These are phyloP conservation scores for Volvox carteri DNA, from an alignment of 163 green algal species.

Conservation along the genomic window DNA sequence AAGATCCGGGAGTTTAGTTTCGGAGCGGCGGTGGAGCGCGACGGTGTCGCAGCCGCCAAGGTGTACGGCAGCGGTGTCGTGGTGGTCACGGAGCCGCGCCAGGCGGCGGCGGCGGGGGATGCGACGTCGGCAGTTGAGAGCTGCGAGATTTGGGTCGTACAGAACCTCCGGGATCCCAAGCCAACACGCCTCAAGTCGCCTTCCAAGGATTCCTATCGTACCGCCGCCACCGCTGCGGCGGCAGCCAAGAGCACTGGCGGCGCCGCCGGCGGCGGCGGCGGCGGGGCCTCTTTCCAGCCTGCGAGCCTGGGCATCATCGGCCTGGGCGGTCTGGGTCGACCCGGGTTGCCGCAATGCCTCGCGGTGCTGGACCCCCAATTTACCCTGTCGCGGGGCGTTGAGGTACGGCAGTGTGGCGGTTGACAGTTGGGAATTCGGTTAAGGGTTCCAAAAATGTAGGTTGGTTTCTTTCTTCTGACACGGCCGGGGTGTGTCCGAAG, in stretches of 20 bases:
- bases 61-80: constrained; percentile 80
- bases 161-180: constrained; percentile 54
- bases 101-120: not conserved
- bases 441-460: too few species aligned
- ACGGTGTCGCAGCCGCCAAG: constrained; percentile 73
- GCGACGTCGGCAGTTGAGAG: not conserved
- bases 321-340: constrained; percentile 17
- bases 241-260: not conserved
- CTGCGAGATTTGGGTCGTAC: constrained; percentile 62
- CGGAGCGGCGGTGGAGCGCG: constrained; percentile 72
- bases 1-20: constrained; percentile 79
- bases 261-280: not conserved
- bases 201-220: constrained; percentile 40
- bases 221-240: constrained; percentile 24
- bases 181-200: constrained; percentile 51
- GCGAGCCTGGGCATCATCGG: too few species aligned
- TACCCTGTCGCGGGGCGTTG: constrained; percentile 76
- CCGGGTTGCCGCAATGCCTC: constrained; percentile 27
- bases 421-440: too few species aligned
- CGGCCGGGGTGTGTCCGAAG: too few species aligned
- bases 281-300: not conserved
- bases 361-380: constrained; percentile 74
- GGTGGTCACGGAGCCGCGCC: constrained; percentile 66
- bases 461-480: too few species aligned
- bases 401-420: constrained; percentile 68